Base-by-base conservation (phyloP, 768 basidiomycete genomes). In the Trametes cinnabarina region DNA sequence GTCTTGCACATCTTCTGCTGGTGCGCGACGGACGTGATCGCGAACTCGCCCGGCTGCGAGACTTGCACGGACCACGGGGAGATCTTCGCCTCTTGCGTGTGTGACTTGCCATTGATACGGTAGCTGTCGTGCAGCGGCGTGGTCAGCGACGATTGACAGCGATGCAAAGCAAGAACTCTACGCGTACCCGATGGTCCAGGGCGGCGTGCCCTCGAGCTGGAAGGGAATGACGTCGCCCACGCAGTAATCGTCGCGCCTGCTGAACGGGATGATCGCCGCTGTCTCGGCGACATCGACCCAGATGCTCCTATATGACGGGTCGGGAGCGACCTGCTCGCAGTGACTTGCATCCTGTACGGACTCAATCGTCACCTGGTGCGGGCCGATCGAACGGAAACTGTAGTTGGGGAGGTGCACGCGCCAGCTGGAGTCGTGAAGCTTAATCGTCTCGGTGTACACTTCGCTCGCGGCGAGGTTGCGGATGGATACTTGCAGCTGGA, bases 231-330 rank as follows among this genome's bases (percentile, higher is more conserved):
- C 79, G 58, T 98, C 94, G 9, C 95, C 96, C 2, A 92, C 88
- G 72, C 97, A 99, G 60, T 90, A 86, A 67, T 98, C 87, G 63
- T 79, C 79, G 55, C 84, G 80, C 55, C 86, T 77, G 65, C 90
- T 88, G 63, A 94, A 83, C 5, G 96, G 88, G 44, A 93, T 81
- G 53, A 99, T 94, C 12, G 92, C 85, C 9, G 97, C 97, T 1
- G 92, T 92, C 72, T 99, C 97, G 3, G 94, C 92, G n/a, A 98
- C 94, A 64, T 98, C 93, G 12, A 94, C 82, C 87, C 88, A 90
- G 37, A 91, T 79, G 17, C 83, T 83, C 51, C 82, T 79, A 30
- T 73, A 73, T 34, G 82, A 69, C 2, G 84, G 83, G 58, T 90
- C 84, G 14, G 88, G 76, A 34, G 81, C 76, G 14, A 84, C 82